Percentiles rank a stretch among this genome's conserved stretches.
Conservation (phyloP, 345 rosid species). For the Mangifera indica region DNA sequence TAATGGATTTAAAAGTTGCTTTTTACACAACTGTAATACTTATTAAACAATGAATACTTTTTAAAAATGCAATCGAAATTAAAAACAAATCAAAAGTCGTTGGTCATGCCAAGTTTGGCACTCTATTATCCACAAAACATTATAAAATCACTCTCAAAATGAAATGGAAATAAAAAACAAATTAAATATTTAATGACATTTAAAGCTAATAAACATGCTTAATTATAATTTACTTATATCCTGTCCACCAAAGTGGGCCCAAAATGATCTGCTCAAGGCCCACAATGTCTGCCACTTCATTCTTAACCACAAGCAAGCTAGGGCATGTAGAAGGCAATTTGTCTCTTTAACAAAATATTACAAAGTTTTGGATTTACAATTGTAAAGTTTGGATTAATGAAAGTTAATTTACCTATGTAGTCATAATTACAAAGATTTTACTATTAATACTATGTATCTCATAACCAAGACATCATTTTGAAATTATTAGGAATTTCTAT, state of each 20-base stretch:
- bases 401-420: neutral
- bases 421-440: neutral
- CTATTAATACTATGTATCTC: neutral
- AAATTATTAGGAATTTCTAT: constrained; percentile 18
- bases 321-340: neutral
- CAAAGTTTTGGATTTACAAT: neutral
- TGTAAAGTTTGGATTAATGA: neutral
- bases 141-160: no score
- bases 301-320: constrained; percentile 10
- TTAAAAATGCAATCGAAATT: no score
- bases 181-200: neutral
- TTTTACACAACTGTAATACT: no score
- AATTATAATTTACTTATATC: neutral
- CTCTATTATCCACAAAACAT: no score
- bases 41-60: no score
- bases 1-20: no score
- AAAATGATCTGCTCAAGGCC: constrained; percentile 30
- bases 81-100: no score
- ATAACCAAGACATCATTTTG: constrained; percentile 8
- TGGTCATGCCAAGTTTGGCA: no score
- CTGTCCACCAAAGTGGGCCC: constrained; percentile 22
- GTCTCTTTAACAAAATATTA: neutral
- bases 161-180: no score
- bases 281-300: constrained; percentile 38
- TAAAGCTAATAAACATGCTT: neutral